Base-by-base conservation (phyloP, 306 rosid genomes). In the Lablab purpureus region DNA sequence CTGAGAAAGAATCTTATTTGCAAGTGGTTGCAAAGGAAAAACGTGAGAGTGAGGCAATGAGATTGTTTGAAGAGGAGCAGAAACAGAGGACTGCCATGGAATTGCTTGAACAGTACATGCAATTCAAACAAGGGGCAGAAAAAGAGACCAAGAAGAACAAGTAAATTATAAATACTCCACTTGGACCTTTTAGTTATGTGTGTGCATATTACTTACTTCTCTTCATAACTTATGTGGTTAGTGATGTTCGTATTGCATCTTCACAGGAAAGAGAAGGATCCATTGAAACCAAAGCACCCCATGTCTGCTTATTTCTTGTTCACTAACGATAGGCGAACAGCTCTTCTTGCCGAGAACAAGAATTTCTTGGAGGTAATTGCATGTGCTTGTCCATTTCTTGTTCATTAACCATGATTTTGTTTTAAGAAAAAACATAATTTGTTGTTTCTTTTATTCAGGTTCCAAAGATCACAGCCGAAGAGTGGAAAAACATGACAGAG, bases 61-160 rank as follows among this genome's bases (percentile, higher is more conserved):
- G 81, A 62, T 91, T 93, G 2, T 82, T 91, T 4, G 98, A 95
- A 50, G 99, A 90, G 22, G 98, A 93, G 75, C 89, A 90, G 77
- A 95, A 93, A 84, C 96, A 93, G 73, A 95, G 82, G 84, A 87
- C 88, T 49, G 99, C 99, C 2, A 93, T 93, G 97, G 97, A 93
- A 67, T 79, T 90, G 89, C 98, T 95, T 83, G 92, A 93, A 37
- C 99, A 95, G 63, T 95, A 88, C 74, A 85, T 95, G 13, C 98
- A 85, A 27, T 95, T 90, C 90, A 88, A 90, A 84, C 94, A 88
- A 40, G 98, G 88, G 66, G 82, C 93, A 3, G 90, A 89, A 27
- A 85, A 87, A 71, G 90, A 90, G 18, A 46, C 10, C 79, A 93
- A 91, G 87, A 92, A 89, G 81, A 92, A 68, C 43, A 90, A 87